These are phyloP conservation scores for Cardiospermum halicacabum DNA, from an alignment of 345 rosid species.

Conservation along the genomic window DNA sequence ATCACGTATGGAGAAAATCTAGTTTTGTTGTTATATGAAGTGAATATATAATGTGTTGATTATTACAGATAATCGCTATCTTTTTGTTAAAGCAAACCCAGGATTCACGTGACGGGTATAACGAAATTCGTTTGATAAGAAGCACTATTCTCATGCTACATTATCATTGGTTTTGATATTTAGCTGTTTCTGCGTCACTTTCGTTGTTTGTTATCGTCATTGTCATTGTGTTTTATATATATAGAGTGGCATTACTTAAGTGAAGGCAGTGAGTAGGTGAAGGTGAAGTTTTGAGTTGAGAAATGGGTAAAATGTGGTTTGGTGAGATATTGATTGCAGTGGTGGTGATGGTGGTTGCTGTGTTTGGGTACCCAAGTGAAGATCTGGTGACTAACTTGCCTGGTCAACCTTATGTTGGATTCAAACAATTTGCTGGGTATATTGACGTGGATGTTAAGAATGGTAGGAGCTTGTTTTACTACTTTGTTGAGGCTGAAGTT, in stretches of 20 bases:
- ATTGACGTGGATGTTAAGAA: constrained; percentile 65
- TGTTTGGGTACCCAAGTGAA: constrained; percentile 56
- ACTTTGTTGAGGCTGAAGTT: constrained; percentile 78
- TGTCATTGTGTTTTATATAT: background rate
- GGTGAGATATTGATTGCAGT: constrained; percentile 20
- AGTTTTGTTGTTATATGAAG: no score
- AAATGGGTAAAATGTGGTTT: constrained; percentile 32
- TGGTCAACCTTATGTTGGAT: constrained; percentile 73
- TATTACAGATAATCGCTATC: background rate
- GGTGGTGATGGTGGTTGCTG: constrained; percentile 18
- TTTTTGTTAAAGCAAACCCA: constrained; percentile 27
- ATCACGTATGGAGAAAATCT: no score
- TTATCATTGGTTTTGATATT: constrained; percentile 14
- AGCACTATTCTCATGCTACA: constrained; percentile 8
- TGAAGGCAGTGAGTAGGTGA: constrained; percentile 8
- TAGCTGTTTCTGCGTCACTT: background rate
- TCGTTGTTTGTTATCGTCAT: background rate
- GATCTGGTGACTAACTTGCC: constrained; percentile 76
- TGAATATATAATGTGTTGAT: constrained; percentile 4
- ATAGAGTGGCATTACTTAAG: background rate
- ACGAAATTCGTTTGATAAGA: constrained; percentile 27
- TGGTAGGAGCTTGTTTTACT: constrained; percentile 87
- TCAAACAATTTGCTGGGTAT: constrained; percentile 80
- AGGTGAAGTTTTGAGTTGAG: constrained; percentile 3
- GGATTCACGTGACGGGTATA: constrained; percentile 42